A percentile compares a stretch with the other conserved stretches of the same genome.
phyloP scores from a whole-genome alignment of 768 basidiomycete genomes.

The Boletus patriciae region DNA sequence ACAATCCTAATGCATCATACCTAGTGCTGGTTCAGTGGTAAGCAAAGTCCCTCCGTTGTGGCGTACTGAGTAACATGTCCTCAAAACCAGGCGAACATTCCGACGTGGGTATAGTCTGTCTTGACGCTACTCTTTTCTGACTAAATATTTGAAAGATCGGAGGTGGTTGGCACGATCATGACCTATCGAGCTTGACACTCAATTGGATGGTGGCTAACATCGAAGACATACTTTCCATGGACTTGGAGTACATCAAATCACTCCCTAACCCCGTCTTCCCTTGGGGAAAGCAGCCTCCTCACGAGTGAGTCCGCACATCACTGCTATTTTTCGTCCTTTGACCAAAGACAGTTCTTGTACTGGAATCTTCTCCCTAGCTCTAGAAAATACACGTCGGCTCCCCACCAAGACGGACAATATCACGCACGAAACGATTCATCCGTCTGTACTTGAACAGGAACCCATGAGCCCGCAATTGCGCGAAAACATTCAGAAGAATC shows the following conservation, averaged over 20 bases:
- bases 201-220: constrained; percentile 66
- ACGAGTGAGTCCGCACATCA: constrained; percentile 47
- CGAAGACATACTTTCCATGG: constrained; percentile 53
- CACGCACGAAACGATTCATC: constrained; percentile 62
- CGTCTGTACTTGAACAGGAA: constrained; percentile 54
- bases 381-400: constrained; percentile 45
- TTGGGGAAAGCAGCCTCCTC: constrained; percentile 64
- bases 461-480: constrained; percentile 36
- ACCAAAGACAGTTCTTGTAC: constrained; percentile 42
- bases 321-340: not conserved
- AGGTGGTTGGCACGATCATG: constrained; percentile 67
- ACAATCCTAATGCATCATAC: constrained; percentile 5
- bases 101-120: constrained; percentile 11
- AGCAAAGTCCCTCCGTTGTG: constrained; percentile 10
- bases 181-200: constrained; percentile 63
- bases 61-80: constrained; percentile 5
- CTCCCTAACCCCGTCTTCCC: constrained; percentile 51
- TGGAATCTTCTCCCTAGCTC: constrained; percentile 54
- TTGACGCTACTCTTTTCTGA: not conserved
- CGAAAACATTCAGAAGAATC: constrained; percentile 40
- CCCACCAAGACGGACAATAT: constrained; percentile 44
- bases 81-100: constrained; percentile 30
- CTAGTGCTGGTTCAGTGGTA: constrained; percentile 74
- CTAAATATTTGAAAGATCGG: constrained; percentile 48
- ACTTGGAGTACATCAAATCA: constrained; percentile 50